phyloP scores from a whole-genome alignment of 1,284 basidiomycete species.

The Dichomitus squalens region DNA sequence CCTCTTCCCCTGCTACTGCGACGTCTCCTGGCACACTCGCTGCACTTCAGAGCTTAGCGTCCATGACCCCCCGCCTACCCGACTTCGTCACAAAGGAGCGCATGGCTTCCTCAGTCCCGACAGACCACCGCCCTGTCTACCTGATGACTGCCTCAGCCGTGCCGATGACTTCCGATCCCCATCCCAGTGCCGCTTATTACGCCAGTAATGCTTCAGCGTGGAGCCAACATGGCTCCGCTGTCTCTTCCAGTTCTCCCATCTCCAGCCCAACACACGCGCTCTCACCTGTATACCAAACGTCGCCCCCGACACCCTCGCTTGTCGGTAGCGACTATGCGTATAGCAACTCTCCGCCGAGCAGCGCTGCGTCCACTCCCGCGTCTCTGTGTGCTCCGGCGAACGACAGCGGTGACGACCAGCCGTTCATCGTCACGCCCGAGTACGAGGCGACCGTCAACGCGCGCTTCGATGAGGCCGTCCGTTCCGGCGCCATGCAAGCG shows the following conservation, averaged over 20 bases:
- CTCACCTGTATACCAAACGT: conserved; percentile 8
- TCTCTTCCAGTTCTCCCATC: conserved; percentile 7
- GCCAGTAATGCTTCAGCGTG: conserved; percentile 3
- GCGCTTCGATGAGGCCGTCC: conserved; percentile 30
- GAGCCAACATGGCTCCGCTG: conserved; percentile 11
- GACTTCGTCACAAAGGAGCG: conserved; percentile 23
- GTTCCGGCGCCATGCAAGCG: conserved; percentile 32
- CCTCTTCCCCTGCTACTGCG: conserved; percentile 22
- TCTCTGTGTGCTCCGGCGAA: conserved; percentile 15
- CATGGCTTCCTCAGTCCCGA: background rate
- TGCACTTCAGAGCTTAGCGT: conserved; percentile 29
- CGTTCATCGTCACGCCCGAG: conserved; percentile 35
- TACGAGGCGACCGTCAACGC: conserved; percentile 34
- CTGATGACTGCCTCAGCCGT: background rate
- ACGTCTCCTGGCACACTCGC: conserved; percentile 21
- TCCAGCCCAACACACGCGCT: conserved; percentile 15
- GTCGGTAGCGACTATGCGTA: conserved; percentile 17
- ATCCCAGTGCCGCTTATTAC: conserved; percentile 1
- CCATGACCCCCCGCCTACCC: conserved; percentile 30
- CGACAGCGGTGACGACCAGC: conserved; percentile 31
- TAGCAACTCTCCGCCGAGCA: conserved; percentile 21
- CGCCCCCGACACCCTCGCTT: conserved; percentile 6
- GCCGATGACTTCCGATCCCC: background rate
- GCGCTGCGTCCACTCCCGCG: conserved; percentile 20
- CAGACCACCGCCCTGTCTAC: background rate